Percentiles rank a stretch among this genome's conserved stretches.
Conservation (phyloP, 257 asterid species). For the Petunia secreta region DNA sequence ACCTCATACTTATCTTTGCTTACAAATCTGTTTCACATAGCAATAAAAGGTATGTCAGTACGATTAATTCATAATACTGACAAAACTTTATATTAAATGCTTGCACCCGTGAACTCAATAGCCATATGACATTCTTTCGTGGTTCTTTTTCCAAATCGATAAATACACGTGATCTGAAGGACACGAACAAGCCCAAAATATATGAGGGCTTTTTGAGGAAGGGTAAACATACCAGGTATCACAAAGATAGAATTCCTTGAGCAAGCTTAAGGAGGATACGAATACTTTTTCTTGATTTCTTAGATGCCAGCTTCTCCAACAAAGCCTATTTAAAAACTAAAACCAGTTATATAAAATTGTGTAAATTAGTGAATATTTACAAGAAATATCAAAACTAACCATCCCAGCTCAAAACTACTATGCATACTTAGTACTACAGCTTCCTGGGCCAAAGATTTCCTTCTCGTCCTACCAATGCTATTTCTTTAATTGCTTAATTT, state of each 20-base stretch:
- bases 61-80: not conserved
- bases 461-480: not conserved
- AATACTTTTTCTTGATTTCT: not conserved
- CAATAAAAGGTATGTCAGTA: constrained; percentile 1
- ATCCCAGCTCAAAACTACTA: not conserved
- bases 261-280: not conserved
- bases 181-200: constrained; percentile 13
- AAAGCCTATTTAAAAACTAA: constrained; percentile 6
- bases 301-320: constrained; percentile 17
- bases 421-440: not conserved
- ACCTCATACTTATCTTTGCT: constrained; percentile 10
- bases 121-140: not conserved
- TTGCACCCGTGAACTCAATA: not conserved
- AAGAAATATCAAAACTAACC: not conserved
- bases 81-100: not conserved
- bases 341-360: not conserved
- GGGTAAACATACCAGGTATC: not conserved
- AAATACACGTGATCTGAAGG: not conserved
- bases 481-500: not conserved
- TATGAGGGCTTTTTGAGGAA: not conserved
- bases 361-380: not conserved
- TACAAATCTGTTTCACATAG: constrained; percentile 10
- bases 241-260: not conserved
- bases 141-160: not conserved
- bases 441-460: not conserved